phyloP scores from a whole-genome alignment of 139 green algal species.

The Chlorella sorokiniana region DNA sequence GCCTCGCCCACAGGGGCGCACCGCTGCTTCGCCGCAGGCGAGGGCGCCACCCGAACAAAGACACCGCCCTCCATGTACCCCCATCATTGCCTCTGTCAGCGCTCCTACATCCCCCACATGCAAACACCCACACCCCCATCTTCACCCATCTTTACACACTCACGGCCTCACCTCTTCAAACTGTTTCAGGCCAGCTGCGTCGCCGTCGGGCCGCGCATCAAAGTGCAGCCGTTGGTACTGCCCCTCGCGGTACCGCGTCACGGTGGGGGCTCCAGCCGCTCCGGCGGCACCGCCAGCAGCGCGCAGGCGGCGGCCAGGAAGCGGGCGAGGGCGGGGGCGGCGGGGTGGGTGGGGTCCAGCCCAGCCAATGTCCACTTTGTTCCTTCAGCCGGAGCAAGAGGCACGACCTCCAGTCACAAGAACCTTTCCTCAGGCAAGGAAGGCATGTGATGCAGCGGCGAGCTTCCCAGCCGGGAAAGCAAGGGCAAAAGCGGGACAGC shows the following conservation, averaged over 20 bases:
- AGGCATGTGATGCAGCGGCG: not conserved
- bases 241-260: slow-evolving; percentile 7
- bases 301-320: not conserved
- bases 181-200: not conserved
- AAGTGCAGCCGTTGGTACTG: slow-evolving; percentile 25
- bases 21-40: no score
- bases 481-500: no score
- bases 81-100: no score
- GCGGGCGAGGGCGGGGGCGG: not conserved
- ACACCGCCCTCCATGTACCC: no score
- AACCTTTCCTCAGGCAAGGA: no score
- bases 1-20: no score
- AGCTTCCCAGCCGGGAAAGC: no score
- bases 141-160: not conserved
- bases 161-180: not conserved
- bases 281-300: not conserved
- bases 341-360: not conserved
- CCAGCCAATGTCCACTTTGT: slow-evolving; percentile 3
- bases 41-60: no score
- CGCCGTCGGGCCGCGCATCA: slow-evolving; percentile 14
- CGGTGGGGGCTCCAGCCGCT: slow-evolving; percentile 21
- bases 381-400: no score
- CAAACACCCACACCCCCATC: not conserved
- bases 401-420: no score
- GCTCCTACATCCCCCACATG: not conserved